Evolutionary conservation across 2,329 filamentous ascomycete species (phyloP).

Genomic region (Stemphylium lycopersici): DNA sequence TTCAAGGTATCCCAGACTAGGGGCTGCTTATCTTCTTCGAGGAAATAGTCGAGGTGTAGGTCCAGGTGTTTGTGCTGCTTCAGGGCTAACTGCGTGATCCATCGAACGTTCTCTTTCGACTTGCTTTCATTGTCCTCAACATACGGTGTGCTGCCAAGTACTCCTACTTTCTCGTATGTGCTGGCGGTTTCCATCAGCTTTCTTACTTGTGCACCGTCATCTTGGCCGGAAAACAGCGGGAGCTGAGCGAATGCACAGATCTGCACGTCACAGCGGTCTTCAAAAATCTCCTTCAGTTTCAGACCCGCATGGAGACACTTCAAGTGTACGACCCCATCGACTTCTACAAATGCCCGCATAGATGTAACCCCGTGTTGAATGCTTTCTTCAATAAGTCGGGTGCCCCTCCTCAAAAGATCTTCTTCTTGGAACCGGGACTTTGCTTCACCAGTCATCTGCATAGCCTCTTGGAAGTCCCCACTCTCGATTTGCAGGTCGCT

Average conservation of each 20-base stretch:
- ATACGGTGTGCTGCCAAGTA: conserved; percentile 72
- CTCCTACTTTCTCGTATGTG: conserved; percentile 57
- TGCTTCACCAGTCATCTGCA: conserved; percentile 63
- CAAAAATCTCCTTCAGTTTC: conserved; percentile 62
- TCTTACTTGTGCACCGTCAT: conserved; percentile 59
- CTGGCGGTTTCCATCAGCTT: conserved; percentile 57
- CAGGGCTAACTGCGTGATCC: conserved; percentile 64
- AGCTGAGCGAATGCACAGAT: conserved; percentile 75
- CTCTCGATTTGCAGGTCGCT: conserved; percentile 63
- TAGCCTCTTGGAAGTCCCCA: conserved; percentile 71
- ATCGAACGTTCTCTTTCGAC: conserved; percentile 65
- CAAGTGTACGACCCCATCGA: conserved; percentile 66
- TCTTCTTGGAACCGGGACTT: conserved; percentile 67
- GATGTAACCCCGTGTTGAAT: conserved; percentile 69
- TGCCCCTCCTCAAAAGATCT: conserved; percentile 69
- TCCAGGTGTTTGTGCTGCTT: conserved; percentile 64
- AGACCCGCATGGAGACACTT: conserved; percentile 65
- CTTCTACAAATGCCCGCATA: conserved; percentile 74
- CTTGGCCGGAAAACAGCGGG: conserved; percentile 64
- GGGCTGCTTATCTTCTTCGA: conserved; percentile 58
- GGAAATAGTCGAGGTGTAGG: conserved; percentile 74
- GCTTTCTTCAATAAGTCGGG: conserved; percentile 70
- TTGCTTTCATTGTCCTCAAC: conserved; percentile 62
- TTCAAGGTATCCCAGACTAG: conserved; percentile 63
- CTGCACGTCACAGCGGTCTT: conserved; percentile 64